Evolutionary conservation across 257 asterid species (phyloP), one percentile per base, ranked within the genome.

Genomic region (Haberlea rhodopensis): DNA sequence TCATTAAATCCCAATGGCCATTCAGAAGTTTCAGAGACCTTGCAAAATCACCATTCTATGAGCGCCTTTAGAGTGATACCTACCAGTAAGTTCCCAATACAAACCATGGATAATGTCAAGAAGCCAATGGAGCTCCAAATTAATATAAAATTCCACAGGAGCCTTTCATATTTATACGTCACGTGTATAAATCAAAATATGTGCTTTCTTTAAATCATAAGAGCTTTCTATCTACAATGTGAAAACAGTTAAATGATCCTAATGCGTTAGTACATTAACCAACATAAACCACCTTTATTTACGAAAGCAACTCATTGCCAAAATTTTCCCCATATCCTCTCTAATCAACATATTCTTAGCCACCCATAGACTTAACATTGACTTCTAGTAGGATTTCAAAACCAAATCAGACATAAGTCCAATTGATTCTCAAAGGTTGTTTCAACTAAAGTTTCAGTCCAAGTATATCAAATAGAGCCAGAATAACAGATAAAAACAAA

Each of bases 401-500:
- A 11, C 16, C 15, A 9, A 9, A 37, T 2, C n/a, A 37, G 46
- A 37, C 16, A 37, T 3, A 37, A 37, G 1, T 37, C 46, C 16
- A 11, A 5, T 9, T 37, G 46, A 37, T 37, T 37, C n/a, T 1
- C 46, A 10, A 37, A 37, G 3, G 16, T 10, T 4, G 46, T 37
- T 37, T 37, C 46, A 37, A 37, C 46, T 37, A 37, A 10, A 37
- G 16, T 9, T 37, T 37, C n/a, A 11, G 15, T 11, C 4, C 16
- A 11, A 37, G 16, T n/a, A 2, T 37, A 37, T 37, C 16, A 37
- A 25, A 26, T 16, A 57, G 26, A 11, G 16, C 57, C 23, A 70
- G 11, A 57, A 23, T 31, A n/a, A 28, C 53, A 3, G 28, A 21
- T 63, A 53, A 28, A 66, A 57, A 16, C 45, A 56, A 53, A 51